Conservation (phyloP, 164 flowering plant genomes). For the Stephania yunnanensis region DNA sequence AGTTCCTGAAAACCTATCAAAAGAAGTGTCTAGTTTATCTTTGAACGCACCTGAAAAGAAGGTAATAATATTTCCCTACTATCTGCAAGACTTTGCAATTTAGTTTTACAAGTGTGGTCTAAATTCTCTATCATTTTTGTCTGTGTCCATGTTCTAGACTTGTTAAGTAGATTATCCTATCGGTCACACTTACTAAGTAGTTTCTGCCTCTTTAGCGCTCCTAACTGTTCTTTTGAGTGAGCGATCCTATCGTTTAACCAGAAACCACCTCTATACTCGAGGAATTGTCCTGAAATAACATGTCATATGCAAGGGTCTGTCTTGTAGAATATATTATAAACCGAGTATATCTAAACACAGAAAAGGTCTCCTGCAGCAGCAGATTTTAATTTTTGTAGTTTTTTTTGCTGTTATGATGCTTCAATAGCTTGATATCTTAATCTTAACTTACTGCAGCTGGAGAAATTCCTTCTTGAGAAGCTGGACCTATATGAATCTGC, state of each 20-base stretch:
- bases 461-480: constrained; percentile 67
- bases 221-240: no score
- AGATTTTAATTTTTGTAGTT: not conserved
- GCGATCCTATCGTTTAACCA: not conserved
- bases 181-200: not conserved
- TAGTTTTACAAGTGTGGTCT: not conserved
- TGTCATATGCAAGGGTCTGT: not conserved
- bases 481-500: constrained; percentile 78
- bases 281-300: not conserved
- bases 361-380: no score
- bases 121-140: not conserved
- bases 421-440: not conserved
- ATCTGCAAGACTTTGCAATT: not conserved
- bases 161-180: not conserved
- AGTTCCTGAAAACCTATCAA: constrained; percentile 70
- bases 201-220: not conserved
- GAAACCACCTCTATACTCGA: not conserved
- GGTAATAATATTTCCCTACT: constrained; percentile 33
- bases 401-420: not conserved
- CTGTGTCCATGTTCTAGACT: not conserved
- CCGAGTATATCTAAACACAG: not conserved
- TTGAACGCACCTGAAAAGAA: constrained; percentile 57
- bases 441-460: constrained; percentile 43
- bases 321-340: not conserved
- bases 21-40: constrained; percentile 70